Base-by-base conservation (phyloP, 352 stramenopile genomes). In the Pythium insidiosum region DNA sequence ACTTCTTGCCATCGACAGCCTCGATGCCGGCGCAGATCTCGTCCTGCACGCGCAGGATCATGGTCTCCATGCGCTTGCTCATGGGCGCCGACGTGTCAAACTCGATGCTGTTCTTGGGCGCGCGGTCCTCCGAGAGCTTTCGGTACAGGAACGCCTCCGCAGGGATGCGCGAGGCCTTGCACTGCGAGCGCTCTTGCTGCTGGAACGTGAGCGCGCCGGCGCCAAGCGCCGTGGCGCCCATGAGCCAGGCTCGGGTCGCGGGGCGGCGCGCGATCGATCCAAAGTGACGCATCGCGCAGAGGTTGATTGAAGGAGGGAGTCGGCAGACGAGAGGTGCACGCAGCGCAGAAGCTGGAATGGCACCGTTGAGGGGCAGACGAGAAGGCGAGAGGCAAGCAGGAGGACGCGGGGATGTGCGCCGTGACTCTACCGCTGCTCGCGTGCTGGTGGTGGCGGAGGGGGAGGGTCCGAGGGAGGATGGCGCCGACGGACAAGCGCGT, bases 1-100 rank as follows among this genome's bases (percentile, higher is more conserved):
- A 99, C 57, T 84, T 95, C 30, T 84, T 86, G 36, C 91, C 92
- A 56, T 98, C 95, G 25, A 98, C 79, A 5, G 73, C 84, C 42
- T 94, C 84, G 30, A 97, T 94, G 25, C 77, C 79, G 2, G 58
- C 59, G 52, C 77, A 88, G 46, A 96, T 96, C 33, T 94, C 73
- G 56, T 95, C 74, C 54, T 89, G 75, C 16, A 91, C 73, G 26
- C 70, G 73, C 42, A 85, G 50, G 47, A 90, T 88, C 60, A 94
- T 63, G 41, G 73, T 70, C 43, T 89, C 75, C 73, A 92, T 88
- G 46, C 79, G 76, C 58, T 88, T 76, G 39, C 55, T 63, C 57
- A 89, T 69, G 1, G 79, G 72, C 24, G 73, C 73, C 12, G 38
- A 66, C 19, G 61, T 71, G 63, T 92, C 73, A 23, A 89, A 87